Evolutionary conservation across 441 rosid species (phyloP).

Genomic region (Gossypium trilobum): DNA sequence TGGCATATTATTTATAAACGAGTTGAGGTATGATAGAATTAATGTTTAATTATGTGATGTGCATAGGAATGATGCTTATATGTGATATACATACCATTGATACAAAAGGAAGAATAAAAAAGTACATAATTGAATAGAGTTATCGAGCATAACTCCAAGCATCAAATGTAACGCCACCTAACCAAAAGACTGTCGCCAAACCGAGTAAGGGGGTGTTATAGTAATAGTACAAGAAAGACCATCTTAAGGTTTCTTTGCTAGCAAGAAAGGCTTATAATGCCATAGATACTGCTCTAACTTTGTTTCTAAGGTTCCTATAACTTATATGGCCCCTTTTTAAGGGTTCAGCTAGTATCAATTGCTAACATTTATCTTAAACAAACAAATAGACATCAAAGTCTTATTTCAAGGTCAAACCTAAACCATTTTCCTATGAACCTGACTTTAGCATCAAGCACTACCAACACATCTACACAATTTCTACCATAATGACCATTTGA

Average conservation of each 20-base stretch:
- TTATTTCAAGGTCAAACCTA: neutral
- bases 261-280: neutral
- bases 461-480: neutral
- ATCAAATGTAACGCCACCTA: neutral
- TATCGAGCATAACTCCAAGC: neutral
- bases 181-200: neutral
- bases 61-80: neutral
- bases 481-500: neutral
- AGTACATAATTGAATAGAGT: no score
- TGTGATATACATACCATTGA: neutral
- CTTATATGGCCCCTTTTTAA: no score
- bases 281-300: neutral
- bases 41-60: neutral
- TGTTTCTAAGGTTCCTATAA: no score
- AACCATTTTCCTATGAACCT: neutral
- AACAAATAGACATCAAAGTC: neutral
- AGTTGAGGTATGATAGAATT: neutral
- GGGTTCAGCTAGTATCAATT: no score
- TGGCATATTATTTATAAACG: neutral
- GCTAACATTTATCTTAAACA: no score
- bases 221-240: no score
- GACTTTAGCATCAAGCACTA: neutral
- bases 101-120: neutral
- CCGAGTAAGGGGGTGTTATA: neutral
- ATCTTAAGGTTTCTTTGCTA: neutral